These are phyloP conservation scores for Cutaneotrichosporon arboriforme DNA, from an alignment of 1,284 basidiomycete genomes.

Conservation along the genomic window DNA sequence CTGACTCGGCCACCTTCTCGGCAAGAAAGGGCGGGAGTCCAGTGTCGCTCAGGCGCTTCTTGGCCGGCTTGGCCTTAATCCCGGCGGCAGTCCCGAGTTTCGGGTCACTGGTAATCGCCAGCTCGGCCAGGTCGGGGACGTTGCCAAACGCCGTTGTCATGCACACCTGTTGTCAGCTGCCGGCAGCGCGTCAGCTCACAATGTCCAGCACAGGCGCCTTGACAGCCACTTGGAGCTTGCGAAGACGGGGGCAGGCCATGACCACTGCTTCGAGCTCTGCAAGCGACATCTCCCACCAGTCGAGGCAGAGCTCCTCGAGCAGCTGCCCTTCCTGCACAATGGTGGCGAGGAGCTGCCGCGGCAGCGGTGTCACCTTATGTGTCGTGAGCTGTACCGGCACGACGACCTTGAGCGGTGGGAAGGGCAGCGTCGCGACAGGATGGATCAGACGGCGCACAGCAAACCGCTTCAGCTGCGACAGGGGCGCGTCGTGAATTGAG, in stretches of 20 bases:
- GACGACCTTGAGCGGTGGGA: constrained; percentile 10
- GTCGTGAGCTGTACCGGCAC: constrained; percentile 12
- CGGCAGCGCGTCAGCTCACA: constrained; percentile 3
- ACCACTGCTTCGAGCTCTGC: constrained; percentile 19
- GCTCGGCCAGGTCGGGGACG: constrained; percentile 15
- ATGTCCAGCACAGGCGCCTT: constrained; percentile 17
- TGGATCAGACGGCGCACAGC: constrained; percentile 21
- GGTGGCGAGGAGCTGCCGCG: constrained; percentile 12
- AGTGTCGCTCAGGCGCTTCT: neutral
- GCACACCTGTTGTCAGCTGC: constrained; percentile 11
- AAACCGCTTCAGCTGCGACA: constrained; percentile 25
- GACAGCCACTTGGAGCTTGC: constrained; percentile 18
- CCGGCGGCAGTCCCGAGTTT: constrained; percentile 5
- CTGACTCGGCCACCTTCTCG: constrained; percentile 13
- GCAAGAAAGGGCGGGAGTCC: constrained; percentile 11
- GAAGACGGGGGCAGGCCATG: constrained; percentile 9
- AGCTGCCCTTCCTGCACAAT: constrained; percentile 15
- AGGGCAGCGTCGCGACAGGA: constrained; percentile 23
- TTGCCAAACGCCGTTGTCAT: constrained; percentile 20
- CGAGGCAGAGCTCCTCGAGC: constrained; percentile 21
- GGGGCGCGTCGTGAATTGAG: constrained; percentile 22
- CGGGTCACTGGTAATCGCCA: constrained; percentile 19
- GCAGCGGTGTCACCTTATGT: constrained; percentile 10
- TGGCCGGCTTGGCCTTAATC: constrained; percentile 9
- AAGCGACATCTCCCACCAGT: constrained; percentile 28